phyloP scores from a whole-genome alignment of 2,329 filamentous ascomycete genomes.

The Fusarium bactridioides region DNA sequence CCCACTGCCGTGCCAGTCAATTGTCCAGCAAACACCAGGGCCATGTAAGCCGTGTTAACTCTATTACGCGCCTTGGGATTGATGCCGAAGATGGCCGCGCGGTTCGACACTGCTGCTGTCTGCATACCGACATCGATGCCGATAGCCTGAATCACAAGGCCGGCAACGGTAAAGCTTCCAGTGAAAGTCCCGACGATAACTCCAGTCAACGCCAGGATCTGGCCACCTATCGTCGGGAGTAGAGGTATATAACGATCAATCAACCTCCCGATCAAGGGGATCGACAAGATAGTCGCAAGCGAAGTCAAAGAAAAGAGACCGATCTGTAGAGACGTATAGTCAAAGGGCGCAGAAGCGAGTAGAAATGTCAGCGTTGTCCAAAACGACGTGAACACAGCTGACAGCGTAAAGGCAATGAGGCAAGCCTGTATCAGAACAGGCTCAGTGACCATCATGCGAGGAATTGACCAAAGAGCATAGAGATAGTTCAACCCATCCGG shows the following conservation, averaged over 20 bases:
- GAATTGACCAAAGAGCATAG: slow-evolving; percentile 69
- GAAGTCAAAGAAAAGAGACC: slow-evolving; percentile 83
- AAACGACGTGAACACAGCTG: slow-evolving; percentile 60
- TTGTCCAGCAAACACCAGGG: slow-evolving; percentile 77
- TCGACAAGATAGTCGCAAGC: slow-evolving; percentile 71
- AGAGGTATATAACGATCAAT: slow-evolving; percentile 75
- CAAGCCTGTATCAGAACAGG: slow-evolving; percentile 76
- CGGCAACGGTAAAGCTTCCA: slow-evolving; percentile 71
- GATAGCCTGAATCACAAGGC: slow-evolving; percentile 76
- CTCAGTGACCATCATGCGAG: slow-evolving; percentile 68
- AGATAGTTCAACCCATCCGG: slow-evolving; percentile 70
- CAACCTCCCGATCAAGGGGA: slow-evolving; percentile 73
- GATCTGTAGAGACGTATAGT: slow-evolving; percentile 72
- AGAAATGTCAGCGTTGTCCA: slow-evolving; percentile 80
- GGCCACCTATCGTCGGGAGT: slow-evolving; percentile 70
- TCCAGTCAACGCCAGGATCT: slow-evolving; percentile 66
- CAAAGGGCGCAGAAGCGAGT: slow-evolving; percentile 73
- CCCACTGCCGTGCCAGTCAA: slow-evolving; percentile 72
- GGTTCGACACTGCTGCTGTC: slow-evolving; percentile 76
- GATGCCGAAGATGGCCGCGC: slow-evolving; percentile 73
- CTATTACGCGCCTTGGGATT: slow-evolving; percentile 76
- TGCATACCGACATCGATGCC: slow-evolving; percentile 76
- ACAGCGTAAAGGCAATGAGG: slow-evolving; percentile 69
- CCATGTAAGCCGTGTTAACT: slow-evolving; percentile 85
- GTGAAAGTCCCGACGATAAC: slow-evolving; percentile 74